These are phyloP conservation scores for Teunomyces barrocoloradensis DNA, from an alignment of 805 yeast genomes.

Conservation along the genomic window DNA sequence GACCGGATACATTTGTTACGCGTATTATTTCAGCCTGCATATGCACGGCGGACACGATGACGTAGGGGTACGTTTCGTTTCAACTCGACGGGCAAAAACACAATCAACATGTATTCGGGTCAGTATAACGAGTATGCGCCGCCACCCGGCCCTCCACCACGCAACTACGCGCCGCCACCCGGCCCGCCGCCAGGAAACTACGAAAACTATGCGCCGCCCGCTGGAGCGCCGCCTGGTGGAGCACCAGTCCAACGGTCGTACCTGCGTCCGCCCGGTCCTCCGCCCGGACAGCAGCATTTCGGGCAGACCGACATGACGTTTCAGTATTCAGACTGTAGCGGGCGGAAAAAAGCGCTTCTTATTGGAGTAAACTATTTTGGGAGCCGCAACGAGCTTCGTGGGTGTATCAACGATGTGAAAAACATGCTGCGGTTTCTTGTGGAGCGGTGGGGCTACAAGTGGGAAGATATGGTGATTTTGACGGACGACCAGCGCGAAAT, in stretches of 20 bases:
- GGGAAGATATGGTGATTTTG: slow-evolving; percentile 38
- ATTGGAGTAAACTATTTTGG: slow-evolving; percentile 37
- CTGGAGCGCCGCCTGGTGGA: slow-evolving; percentile 8
- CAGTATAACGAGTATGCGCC: slow-evolving; percentile 18
- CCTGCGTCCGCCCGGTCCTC: background rate
- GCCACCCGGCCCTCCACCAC: slow-evolving; percentile 22
- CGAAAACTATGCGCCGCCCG: no score
- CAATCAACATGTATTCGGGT: slow-evolving; percentile 21
- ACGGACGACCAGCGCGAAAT: slow-evolving; percentile 34
- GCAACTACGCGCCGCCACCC: slow-evolving; percentile 15
- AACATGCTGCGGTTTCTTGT: slow-evolving; percentile 34
- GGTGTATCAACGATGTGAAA: slow-evolving; percentile 40
- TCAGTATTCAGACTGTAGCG: slow-evolving; percentile 38
- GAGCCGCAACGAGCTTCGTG: slow-evolving; percentile 28
- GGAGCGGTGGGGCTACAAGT: slow-evolving; percentile 27
- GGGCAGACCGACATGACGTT: slow-evolving; percentile 36
- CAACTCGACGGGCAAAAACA: background rate
- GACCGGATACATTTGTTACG: no score
- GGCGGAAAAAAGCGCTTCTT: slow-evolving; percentile 35
- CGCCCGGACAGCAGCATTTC: slow-evolving; percentile 16
- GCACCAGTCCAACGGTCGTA: slow-evolving; percentile 4
- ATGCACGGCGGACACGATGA: no score
- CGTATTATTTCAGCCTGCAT: no score
- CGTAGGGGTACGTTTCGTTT: background rate
- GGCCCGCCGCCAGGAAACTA: slow-evolving; percentile 14